Base-by-base conservation (phyloP, 148 eudicot genomes). In the Tetragonia tetragonoides region DNA sequence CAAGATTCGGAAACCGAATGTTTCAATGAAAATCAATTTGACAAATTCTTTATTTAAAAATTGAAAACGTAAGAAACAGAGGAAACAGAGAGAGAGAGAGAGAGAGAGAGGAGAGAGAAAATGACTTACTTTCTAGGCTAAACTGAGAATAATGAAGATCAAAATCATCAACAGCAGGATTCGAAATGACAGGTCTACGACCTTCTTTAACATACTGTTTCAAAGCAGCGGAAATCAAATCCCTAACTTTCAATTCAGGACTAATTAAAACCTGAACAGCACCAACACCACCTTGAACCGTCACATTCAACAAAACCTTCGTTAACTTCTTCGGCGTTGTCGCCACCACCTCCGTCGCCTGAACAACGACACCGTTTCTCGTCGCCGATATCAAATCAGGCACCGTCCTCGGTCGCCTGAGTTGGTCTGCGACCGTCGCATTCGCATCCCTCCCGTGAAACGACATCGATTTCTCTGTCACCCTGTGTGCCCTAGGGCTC, bases 141-240 rank as follows among this genome's bases (percentile, higher is more conserved):
- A 93, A 93, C 72, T 91, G 95, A 0, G 93, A 93, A 68, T 87
- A 93, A 82, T 93, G 97, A 67, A 93, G 95, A 39, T 87, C 91
- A 72, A 87, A 89, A 3, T 76, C 83, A 40, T 81, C 46, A 21
- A 84, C 57, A 40, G 78, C 81, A 1, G 74, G 8, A 1, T 79
- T 71, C 0, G 68, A 18, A 72, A 93, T 56, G 9, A 86, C 62
- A 56, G 93, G 93, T 41, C 91, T 85, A 37, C 95, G 81, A 24
- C 83, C 88, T 87, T 93, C 95, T 78, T 88, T 93, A 2, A 61
- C 75, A 51, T 89, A 91, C 75, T 82, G 92, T 79, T 84, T 74
- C 3, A 91, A 67, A 16, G 87, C 86, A 63, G 88, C 89, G 3
- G 73, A 73, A 14, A 93, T 89, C 80, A 93, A 72, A 20, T 91